phyloP scores from a whole-genome alignment of 352 stramenopile genomes.

The Stephanocyclus meneghinianus region DNA sequence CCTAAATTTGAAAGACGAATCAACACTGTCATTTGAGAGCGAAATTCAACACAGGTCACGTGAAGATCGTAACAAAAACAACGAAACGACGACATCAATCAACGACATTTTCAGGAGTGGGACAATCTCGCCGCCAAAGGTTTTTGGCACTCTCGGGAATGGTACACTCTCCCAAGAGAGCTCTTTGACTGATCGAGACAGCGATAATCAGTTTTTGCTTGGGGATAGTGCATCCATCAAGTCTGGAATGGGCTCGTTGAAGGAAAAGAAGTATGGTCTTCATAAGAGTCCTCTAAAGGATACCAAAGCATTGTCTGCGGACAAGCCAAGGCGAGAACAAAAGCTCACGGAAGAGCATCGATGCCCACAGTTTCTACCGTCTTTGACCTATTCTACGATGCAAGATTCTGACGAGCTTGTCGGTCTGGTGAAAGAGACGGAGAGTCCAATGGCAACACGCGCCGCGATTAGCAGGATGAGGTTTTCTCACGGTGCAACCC shows the following conservation, averaged over 20 bases:
- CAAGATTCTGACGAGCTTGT: constrained; percentile 25
- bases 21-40: constrained; percentile 1
- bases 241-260: constrained; percentile 1
- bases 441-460: neutral
- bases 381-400: constrained; percentile 38
- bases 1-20: constrained; percentile 11
- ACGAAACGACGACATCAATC: neutral
- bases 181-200: constrained; percentile 17
- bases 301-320: neutral
- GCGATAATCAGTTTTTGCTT: constrained; percentile 21
- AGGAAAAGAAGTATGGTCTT: constrained; percentile 22
- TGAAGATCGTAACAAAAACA: neutral
- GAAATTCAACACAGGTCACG: neutral
- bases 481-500: neutral
- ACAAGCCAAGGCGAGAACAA: neutral
- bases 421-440: neutral
- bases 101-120: constrained; percentile 21
- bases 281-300: neutral
- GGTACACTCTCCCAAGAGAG: constrained; percentile 16
- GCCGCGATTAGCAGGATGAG: neutral
- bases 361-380: constrained; percentile 40
- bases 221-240: constrained; percentile 8
- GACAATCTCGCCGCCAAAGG: neutral
- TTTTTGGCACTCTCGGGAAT: neutral
- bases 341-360: constrained; percentile 16